phyloP scores from a whole-genome alignment of 345 rosid genomes.

The Acer negundo region DNA sequence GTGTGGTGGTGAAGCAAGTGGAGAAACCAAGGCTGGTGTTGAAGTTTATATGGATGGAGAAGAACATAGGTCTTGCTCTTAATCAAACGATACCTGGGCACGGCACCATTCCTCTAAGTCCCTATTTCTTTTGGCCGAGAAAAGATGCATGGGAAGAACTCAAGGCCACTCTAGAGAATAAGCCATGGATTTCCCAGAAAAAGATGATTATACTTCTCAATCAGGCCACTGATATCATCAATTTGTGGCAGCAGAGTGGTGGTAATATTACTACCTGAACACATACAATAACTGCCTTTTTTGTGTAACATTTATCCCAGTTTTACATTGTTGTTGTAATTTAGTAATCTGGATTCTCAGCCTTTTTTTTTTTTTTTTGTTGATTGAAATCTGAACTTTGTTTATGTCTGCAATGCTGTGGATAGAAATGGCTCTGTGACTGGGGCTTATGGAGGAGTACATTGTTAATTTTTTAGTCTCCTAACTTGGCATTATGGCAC shows the following conservation, averaged over 20 bases:
- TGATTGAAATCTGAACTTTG: background rate
- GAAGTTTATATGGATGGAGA: slow-evolving; percentile 90
- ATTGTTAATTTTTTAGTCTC: background rate
- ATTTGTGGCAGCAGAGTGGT: slow-evolving; percentile 89
- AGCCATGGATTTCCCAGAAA: slow-evolving; percentile 82
- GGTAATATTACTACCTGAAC: slow-evolving; percentile 51
- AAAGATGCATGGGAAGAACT: slow-evolving; percentile 95
- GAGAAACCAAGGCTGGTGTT: slow-evolving; percentile 67
- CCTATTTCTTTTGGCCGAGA: slow-evolving; percentile 80
- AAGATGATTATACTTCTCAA: slow-evolving; percentile 80
- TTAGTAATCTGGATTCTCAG: background rate
- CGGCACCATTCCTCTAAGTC: slow-evolving; percentile 74
- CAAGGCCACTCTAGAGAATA: slow-evolving; percentile 65
- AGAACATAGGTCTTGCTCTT: slow-evolving; percentile 73
- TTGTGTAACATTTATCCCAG: background rate
- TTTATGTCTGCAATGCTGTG: background rate
- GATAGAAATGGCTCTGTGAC: background rate
- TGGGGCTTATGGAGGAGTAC: background rate
- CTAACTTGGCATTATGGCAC: too few relatives aligned
- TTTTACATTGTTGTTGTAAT: background rate
- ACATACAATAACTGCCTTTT: background rate
- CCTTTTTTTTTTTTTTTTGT: background rate
- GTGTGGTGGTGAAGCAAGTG: slow-evolving; percentile 42
- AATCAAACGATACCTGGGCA: slow-evolving; percentile 75
- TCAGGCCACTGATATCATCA: slow-evolving; percentile 85